Evolutionary conservation across 306 rosid genomes (phyloP).

Genomic region (Fagus sylvatica): DNA sequence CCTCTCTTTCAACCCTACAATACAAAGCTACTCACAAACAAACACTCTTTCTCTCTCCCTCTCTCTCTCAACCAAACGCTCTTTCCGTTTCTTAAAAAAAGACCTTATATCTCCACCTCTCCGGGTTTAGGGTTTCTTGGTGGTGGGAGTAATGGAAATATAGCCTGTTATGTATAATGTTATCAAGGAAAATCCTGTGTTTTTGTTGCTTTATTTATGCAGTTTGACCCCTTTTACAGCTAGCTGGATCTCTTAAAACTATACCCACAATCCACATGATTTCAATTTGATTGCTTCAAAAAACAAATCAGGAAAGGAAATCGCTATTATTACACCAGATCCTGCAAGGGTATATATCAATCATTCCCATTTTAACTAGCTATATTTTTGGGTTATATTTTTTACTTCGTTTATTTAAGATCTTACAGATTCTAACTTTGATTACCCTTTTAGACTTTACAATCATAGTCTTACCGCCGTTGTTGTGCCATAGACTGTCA

Average conservation of each 20-base stretch:
- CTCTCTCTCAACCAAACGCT: not conserved
- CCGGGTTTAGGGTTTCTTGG: not conserved
- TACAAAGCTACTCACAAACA: not conserved
- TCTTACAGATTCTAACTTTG: not conserved
- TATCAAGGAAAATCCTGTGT: not conserved
- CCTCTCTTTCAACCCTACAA: not conserved
- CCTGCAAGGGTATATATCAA: constrained; percentile 1
- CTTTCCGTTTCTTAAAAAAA: not conserved
- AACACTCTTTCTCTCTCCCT: not conserved
- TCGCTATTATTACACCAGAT: not conserved
- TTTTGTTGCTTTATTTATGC: constrained; percentile 2
- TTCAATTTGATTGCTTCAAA: not conserved
- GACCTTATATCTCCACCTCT: constrained; percentile 6
- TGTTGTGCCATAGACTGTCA: not conserved
- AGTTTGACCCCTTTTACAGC: constrained; percentile 2
- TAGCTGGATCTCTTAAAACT: not conserved
- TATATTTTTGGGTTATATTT: not conserved
- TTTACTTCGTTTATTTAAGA: not conserved
- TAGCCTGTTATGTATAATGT: not conserved
- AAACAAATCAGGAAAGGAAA: constrained; percentile 3
- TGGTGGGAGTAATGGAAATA: not conserved
- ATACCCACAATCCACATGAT: not conserved
- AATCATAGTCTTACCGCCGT: not conserved
- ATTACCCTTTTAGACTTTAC: not conserved
- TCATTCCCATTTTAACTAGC: not conserved